Conservation (phyloP, 257 asterid species). For the Verbascum thapsus region DNA sequence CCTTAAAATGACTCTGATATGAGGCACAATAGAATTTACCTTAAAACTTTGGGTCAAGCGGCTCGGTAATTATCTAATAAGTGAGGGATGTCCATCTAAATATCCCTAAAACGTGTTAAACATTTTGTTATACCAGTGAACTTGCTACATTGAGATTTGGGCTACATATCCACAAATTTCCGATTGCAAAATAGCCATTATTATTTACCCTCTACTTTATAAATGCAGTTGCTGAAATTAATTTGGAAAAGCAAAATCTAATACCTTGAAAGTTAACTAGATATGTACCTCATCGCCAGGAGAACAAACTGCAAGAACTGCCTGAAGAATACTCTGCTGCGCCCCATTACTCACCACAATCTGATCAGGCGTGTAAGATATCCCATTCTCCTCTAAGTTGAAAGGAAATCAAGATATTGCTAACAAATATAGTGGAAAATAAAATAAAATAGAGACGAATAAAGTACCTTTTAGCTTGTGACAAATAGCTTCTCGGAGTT, state of each 20-base stretch:
- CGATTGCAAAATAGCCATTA: not conserved
- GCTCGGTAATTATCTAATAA: no score
- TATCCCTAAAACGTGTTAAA: no score
- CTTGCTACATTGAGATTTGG: no score
- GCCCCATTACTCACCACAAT: slow-evolving; percentile 69
- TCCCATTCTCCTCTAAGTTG: slow-evolving; percentile 79
- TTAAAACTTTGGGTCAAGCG: no score
- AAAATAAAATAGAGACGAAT: not conserved
- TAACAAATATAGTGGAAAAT: slow-evolving; percentile 2
- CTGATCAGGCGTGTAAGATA: slow-evolving; percentile 86
- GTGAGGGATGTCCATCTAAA: no score
- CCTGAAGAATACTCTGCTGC: slow-evolving; percentile 74
- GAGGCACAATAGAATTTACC: no score
- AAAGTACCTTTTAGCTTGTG: slow-evolving; percentile 78
- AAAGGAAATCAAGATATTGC: slow-evolving; percentile 7
- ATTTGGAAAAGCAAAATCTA: not conserved
- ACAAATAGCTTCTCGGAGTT: slow-evolving; percentile 83
- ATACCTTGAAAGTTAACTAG: not conserved
- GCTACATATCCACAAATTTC: no score
- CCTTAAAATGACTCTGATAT: no score
- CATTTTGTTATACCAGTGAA: no score
- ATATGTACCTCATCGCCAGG: slow-evolving; percentile 89
- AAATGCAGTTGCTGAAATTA: slow-evolving; percentile 1
- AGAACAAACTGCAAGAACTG: slow-evolving; percentile 93
- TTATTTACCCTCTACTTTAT: not conserved